phyloP scores from a whole-genome alignment of 2,329 filamentous ascomycete genomes.

The Aspergillus sp. region DNA sequence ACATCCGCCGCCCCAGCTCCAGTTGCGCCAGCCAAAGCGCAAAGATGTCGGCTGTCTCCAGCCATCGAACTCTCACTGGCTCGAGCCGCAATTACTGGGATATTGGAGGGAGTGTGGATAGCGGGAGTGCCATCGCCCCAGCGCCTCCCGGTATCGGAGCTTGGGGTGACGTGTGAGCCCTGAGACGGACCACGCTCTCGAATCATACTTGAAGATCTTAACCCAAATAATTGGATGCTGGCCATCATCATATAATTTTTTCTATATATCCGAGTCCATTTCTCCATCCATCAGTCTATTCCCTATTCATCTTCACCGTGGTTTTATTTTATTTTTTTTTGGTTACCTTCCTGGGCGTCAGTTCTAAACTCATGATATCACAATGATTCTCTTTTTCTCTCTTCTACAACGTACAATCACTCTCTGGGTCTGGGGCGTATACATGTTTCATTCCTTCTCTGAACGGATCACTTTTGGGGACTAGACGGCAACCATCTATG shows the following conservation, averaged over 20 bases:
- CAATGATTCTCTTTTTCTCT: background rate
- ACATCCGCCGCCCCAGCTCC: constrained; percentile 52
- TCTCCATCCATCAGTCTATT: background rate
- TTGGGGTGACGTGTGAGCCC: constrained; percentile 63
- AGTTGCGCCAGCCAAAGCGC: constrained; percentile 90
- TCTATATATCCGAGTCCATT: background rate
- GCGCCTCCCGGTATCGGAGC: constrained; percentile 70
- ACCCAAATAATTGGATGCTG: constrained; percentile 13
- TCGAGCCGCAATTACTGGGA: constrained; percentile 92
- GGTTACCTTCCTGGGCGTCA: background rate
- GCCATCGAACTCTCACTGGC: constrained; percentile 54
- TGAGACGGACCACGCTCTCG: background rate
- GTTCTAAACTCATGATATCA: background rate
- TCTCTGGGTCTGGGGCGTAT: background rate
- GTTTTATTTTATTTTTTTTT: background rate
- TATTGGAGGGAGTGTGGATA: constrained; percentile 76
- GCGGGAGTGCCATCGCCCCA: constrained; percentile 69
- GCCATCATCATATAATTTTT: constrained; percentile 6
- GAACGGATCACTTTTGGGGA: background rate
- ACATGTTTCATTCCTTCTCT: background rate
- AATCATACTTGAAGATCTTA: background rate
- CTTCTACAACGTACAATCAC: background rate
- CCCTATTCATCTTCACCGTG: background rate
- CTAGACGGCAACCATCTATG: background rate
- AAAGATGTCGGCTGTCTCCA: constrained; percentile 69